Evolutionary conservation across 73 alveolate genomes (phyloP).

Genomic region (Stentor coeruleus): DNA sequence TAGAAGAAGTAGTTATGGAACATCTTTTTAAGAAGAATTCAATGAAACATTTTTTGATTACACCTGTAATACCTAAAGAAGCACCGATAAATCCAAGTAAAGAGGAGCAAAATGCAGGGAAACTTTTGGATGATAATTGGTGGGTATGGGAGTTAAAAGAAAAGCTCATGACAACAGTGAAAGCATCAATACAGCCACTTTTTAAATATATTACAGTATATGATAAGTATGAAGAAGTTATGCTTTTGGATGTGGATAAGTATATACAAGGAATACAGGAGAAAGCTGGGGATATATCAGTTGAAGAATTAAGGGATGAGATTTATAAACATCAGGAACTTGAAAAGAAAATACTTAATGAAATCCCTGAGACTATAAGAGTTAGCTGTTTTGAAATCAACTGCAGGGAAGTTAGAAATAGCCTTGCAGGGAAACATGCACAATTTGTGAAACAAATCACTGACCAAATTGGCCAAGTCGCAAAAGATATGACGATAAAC

Average conservation of each 20-base stretch:
- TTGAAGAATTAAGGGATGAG: background rate
- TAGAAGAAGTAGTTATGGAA: background rate
- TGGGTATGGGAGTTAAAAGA: background rate
- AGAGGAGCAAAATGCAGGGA: background rate
- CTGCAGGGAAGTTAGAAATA: conserved; percentile 89
- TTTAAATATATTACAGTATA: background rate
- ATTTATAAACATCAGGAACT: conserved; percentile 57
- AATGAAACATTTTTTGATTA: background rate
- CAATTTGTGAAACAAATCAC: conserved; percentile 81
- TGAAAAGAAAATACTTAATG: conserved; percentile 72
- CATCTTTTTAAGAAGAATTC: background rate
- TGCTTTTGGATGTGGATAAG: background rate
- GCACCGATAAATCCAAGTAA: background rate
- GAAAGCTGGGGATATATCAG: background rate
- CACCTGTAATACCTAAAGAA: too few relatives aligned
- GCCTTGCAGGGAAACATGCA: conserved; percentile 83
- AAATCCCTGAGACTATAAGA: conserved; percentile 82
- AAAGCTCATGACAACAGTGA: background rate
- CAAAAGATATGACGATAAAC: conserved; percentile 80
- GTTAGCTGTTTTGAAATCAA: conserved; percentile 89
- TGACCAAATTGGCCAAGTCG: conserved; percentile 86
- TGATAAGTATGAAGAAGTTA: background rate
- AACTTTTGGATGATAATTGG: background rate
- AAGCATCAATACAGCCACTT: background rate
- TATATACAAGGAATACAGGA: too few relatives aligned